phyloP scores from a whole-genome alignment of 495 filamentous ascomycete genomes.

The Aspergillus heteromorphus region DNA sequence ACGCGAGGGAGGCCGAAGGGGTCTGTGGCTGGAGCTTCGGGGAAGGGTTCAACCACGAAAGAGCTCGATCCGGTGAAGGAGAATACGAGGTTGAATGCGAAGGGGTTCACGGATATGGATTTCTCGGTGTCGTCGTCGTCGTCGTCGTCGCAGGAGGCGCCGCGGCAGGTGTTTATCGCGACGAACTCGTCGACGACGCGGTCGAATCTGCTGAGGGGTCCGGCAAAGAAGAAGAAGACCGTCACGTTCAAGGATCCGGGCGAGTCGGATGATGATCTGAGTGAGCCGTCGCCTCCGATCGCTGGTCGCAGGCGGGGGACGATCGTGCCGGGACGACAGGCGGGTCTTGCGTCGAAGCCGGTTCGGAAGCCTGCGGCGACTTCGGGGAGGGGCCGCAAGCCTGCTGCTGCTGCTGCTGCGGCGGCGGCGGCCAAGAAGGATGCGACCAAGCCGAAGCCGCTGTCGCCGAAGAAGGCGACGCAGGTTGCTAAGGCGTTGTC shows the following conservation, averaged over 20 bases:
- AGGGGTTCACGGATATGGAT: constrained; percentile 14
- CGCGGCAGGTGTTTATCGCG: constrained; percentile 22
- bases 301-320: constrained; percentile 21
- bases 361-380: constrained; percentile 37
- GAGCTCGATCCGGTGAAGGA: constrained; percentile 9
- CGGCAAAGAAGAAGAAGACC: constrained; percentile 48
- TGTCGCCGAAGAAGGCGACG: constrained; percentile 54
- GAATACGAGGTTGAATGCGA: constrained; percentile 24
- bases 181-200: constrained; percentile 26
- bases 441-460: constrained; percentile 29
- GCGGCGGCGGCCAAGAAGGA: constrained; percentile 18
- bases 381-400: constrained; percentile 32
- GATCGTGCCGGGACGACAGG: constrained; percentile 9
- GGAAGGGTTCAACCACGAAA: constrained; percentile 14
- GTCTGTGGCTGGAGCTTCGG: constrained; percentile 11
- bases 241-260: constrained; percentile 48
- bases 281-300: constrained; percentile 18
- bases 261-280: constrained; percentile 30
- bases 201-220: constrained; percentile 35
- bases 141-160: constrained; percentile 15
- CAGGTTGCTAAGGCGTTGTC: constrained; percentile 46
- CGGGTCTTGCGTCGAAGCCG: constrained; percentile 44
- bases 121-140: too few species aligned
- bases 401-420: constrained; percentile 23
- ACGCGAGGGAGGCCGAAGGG: constrained; percentile 36